Evolutionary conservation across 805 yeast species (phyloP).

Genomic region (Helenozyma rhizophorensis): DNA sequence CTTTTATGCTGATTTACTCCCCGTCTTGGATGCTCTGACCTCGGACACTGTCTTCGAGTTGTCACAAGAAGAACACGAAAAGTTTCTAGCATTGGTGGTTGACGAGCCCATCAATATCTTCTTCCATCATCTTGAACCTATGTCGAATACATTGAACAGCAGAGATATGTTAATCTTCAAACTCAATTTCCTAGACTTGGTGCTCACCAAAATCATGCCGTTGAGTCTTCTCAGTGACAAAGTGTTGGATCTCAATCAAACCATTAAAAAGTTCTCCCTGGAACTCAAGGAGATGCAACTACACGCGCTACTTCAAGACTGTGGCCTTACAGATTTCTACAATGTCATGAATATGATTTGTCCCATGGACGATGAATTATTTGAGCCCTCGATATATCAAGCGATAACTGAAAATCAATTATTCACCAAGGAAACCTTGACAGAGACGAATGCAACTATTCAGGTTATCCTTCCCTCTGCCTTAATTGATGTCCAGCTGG

Average conservation of each 20-base stretch:
- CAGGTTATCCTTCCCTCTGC: constrained; percentile 57
- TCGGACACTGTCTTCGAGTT: constrained; percentile 41
- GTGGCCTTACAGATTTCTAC: constrained; percentile 55
- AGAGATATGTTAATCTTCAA: constrained; percentile 41
- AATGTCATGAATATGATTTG: constrained; percentile 71
- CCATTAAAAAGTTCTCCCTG: constrained; percentile 30
- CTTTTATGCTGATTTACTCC: constrained; percentile 57
- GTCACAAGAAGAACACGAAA: constrained; percentile 26
- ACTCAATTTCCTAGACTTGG: constrained; percentile 57
- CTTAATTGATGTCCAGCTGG: constrained; percentile 54
- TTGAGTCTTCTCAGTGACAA: constrained; percentile 35
- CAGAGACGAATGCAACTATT: constrained; percentile 40
- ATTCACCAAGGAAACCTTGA: constrained; percentile 43
- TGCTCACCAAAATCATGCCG: constrained; percentile 51
- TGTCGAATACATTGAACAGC: constrained; percentile 22
- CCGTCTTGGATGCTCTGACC: constrained; percentile 43
- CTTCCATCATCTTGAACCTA: constrained; percentile 26
- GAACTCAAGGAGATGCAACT: constrained; percentile 45
- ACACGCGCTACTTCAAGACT: constrained; percentile 43
- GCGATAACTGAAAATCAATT: constrained; percentile 61
- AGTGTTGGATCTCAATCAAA: constrained; percentile 30
- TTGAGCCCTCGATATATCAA: constrained; percentile 59
- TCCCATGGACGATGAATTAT: constrained; percentile 54
- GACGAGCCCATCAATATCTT: constrained; percentile 44
- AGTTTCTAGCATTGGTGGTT: constrained; percentile 40